Evolutionary conservation across 345 rosid species (phyloP).

Genomic region (Turritis glabra): DNA sequence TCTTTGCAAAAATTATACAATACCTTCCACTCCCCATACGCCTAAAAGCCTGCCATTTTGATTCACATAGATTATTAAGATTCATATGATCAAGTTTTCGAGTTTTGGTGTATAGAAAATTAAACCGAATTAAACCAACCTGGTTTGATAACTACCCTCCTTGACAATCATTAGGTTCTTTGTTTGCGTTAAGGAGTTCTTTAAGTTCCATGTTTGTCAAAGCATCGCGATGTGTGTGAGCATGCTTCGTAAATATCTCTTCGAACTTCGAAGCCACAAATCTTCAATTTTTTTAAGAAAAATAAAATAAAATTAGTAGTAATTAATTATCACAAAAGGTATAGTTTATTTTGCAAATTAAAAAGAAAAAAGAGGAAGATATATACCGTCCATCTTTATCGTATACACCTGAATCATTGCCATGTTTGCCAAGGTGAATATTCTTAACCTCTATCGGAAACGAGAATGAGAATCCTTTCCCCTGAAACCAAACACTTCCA

Average conservation of each 20-base stretch:
- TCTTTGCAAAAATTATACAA: conserved; percentile 63
- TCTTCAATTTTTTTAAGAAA: conserved; percentile 35
- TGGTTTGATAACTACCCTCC: conserved; percentile 51
- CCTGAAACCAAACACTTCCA: conserved; percentile 44
- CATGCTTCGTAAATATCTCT: conserved; percentile 65
- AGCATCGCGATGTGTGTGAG: conserved; percentile 46
- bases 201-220: conserved; percentile 52
- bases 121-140: conserved; percentile 25
- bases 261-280: conserved; percentile 72
- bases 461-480: conserved; percentile 55
- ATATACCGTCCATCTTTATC: conserved; percentile 72
- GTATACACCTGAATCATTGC: conserved; percentile 83
- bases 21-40: conserved; percentile 68
- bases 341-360: background rate
- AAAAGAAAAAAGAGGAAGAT: background rate
- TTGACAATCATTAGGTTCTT: conserved; percentile 54
- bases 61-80: background rate
- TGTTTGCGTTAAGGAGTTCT: conserved; percentile 52
- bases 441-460: conserved; percentile 82
- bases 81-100: no score
- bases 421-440: conserved; percentile 65
- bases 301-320: background rate
- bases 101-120: background rate
- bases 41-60: conserved; percentile 50
- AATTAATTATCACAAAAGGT: background rate